These are phyloP conservation scores for Colletotrichum coccodes DNA, from an alignment of 2,329 filamentous ascomycete genomes.

Conservation along the genomic window DNA sequence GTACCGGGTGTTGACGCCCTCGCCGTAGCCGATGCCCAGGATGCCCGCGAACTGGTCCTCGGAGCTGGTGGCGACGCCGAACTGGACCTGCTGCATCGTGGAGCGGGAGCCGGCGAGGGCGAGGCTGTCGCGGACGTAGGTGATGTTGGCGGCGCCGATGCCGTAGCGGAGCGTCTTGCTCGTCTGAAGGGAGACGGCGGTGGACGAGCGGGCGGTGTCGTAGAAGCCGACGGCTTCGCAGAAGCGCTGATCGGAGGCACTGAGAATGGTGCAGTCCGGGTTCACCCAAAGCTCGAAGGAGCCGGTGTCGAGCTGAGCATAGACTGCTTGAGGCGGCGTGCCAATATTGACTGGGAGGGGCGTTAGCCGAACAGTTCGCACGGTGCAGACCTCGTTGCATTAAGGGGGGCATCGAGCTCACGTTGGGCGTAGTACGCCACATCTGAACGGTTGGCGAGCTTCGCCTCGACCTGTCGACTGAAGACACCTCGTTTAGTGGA, in stretches of 20 bases:
- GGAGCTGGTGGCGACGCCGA: conserved; percentile 69
- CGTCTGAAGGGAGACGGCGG: conserved; percentile 43
- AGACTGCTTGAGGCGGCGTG: conserved; percentile 62
- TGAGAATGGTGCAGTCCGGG: conserved; percentile 62
- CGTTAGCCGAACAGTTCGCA: neutral
- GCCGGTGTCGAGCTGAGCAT: conserved; percentile 67
- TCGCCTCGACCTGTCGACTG: conserved; percentile 54
- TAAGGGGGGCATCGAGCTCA: conserved; percentile 38
- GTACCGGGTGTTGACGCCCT: conserved; percentile 57
- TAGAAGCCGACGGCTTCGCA: conserved; percentile 58
- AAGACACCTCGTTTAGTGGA: conserved; percentile 44
- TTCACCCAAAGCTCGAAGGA: conserved; percentile 74
- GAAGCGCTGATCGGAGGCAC: conserved; percentile 51
- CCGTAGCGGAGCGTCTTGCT: conserved; percentile 58
- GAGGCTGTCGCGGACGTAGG: conserved; percentile 60
- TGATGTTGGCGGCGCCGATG: conserved; percentile 60
- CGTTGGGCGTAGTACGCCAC: conserved; percentile 63
- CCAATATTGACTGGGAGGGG: conserved; percentile 54
- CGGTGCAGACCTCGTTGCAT: neutral
- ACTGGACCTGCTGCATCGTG: conserved; percentile 64
- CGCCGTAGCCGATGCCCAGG: conserved; percentile 78
- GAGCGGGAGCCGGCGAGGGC: conserved; percentile 49
- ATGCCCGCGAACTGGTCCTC: conserved; percentile 66
- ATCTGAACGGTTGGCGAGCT: conserved; percentile 61
- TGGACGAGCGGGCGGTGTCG: conserved; percentile 52